These are phyloP conservation scores for Amanita exitialis DNA, from an alignment of 768 basidiomycete genomes.

Conservation along the genomic window DNA sequence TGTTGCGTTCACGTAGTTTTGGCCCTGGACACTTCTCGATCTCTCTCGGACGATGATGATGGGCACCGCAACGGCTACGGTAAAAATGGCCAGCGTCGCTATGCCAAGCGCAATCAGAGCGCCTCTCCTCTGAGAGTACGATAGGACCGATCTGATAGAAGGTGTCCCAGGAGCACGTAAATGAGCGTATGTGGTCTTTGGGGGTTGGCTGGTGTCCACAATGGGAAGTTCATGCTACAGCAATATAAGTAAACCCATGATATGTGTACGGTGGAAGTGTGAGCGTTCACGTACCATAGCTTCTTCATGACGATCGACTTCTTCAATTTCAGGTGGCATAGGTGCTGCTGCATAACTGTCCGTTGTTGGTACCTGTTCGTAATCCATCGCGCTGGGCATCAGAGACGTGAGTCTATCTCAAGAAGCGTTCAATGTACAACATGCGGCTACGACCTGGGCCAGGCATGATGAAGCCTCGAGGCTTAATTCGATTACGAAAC, in stretches of 20 bases:
- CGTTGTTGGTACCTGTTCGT: constrained; percentile 10
- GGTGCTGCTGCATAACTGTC: constrained; percentile 10
- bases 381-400: constrained; percentile 11
- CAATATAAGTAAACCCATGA: background rate
- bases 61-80: constrained; percentile 32
- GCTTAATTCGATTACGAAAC: background rate
- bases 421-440: background rate
- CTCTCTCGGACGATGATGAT: constrained; percentile 11
- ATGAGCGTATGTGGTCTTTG: background rate
- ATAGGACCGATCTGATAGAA: background rate
- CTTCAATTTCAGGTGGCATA: background rate
- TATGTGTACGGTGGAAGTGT: no score
- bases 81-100: constrained; percentile 21
- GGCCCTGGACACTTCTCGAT: background rate
- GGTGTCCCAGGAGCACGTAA: background rate
- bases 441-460: background rate
- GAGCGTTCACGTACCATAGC: background rate
- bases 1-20: constrained; percentile 9
- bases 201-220: background rate
- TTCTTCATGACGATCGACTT: background rate
- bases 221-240: background rate
- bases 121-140: constrained; percentile 4
- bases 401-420: constrained; percentile 2
- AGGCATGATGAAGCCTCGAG: background rate
- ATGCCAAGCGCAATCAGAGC: constrained; percentile 16